These are phyloP conservation scores for Funneliformis geosporum DNA, from an alignment of 192 early-diverging fungal species.

Conservation along the genomic window DNA sequence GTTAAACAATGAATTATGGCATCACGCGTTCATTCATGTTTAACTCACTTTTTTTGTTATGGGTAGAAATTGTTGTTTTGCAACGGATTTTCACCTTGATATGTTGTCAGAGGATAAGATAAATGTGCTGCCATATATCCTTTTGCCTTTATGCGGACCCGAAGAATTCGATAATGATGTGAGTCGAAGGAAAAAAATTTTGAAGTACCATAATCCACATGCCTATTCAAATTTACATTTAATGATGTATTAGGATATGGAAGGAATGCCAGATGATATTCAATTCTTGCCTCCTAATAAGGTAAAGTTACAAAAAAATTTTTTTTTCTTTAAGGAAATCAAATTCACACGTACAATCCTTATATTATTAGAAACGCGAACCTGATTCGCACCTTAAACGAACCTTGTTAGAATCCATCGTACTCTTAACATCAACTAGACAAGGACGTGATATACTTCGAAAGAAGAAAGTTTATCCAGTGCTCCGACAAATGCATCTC, in stretches of 20 bases:
- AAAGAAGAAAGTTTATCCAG: constrained; percentile 78
- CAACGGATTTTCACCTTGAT: constrained; percentile 63
- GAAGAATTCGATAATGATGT: constrained; percentile 91
- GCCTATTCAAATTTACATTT: too few relatives aligned
- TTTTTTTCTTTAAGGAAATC: neutral
- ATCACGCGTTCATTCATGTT: neutral
- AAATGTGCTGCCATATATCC: constrained; percentile 83
- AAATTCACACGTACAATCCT: neutral
- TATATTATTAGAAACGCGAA: constrained; percentile 64
- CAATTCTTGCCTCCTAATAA: constrained; percentile 83
- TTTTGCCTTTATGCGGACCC: constrained; percentile 87
- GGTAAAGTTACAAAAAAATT: constrained; percentile 18
- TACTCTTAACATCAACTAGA: constrained; percentile 75
- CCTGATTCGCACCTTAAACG: constrained; percentile 68
- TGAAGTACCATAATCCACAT: neutral
- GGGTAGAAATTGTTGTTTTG: constrained; percentile 77
- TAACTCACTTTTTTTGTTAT: constrained; percentile 4
- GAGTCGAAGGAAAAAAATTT: constrained; percentile 7
- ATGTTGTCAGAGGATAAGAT: constrained; percentile 70
- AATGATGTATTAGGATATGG: constrained; percentile 68
- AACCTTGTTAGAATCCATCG: constrained; percentile 77
- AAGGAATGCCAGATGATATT: constrained; percentile 89
- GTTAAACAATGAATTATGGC: neutral
- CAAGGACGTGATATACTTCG: constrained; percentile 81
- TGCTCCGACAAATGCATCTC: constrained; percentile 83